Percentiles rank a stretch among this genome's conserved stretches.
Evolutionary conservation across 345 rosid genomes (phyloP).

Genomic region (Laguncularia racemosa): DNA sequence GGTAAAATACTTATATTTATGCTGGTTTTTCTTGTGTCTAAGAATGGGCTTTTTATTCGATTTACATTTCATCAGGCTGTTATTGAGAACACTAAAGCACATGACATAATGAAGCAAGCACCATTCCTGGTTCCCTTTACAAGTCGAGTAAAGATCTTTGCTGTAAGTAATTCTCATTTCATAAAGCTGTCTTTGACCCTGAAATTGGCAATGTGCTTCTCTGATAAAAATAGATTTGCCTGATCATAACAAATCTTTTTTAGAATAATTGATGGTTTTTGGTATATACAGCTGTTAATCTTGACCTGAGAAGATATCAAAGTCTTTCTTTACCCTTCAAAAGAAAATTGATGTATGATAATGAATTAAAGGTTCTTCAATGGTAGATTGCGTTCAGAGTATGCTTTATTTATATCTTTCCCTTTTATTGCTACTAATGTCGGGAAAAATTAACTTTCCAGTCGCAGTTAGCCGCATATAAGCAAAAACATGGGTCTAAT

Average conservation of each 20-base stretch:
- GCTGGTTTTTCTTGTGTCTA: neutral
- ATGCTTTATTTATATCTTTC: constrained; percentile 6
- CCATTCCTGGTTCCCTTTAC: constrained; percentile 96
- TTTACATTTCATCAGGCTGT: constrained; percentile 48
- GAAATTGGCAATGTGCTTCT: neutral
- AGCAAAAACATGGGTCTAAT: constrained; percentile 70
- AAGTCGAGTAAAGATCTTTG: constrained; percentile 88
- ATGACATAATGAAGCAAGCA: constrained; percentile 91
- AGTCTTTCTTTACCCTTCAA: too few relatives aligned
- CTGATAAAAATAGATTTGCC: too few relatives aligned
- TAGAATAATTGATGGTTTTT: too few relatives aligned
- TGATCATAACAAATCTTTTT: too few relatives aligned
- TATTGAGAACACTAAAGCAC: constrained; percentile 77
- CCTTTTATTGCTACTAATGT: constrained; percentile 2
- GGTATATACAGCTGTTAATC: too few relatives aligned
- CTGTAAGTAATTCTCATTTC: constrained; percentile 45
- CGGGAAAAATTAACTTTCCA: constrained; percentile 20
- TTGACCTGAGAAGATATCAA: too few relatives aligned
- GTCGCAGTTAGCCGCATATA: constrained; percentile 67
- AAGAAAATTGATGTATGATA: too few relatives aligned
- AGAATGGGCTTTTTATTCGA: constrained; percentile 8
- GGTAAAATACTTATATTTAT: constrained; percentile 38
- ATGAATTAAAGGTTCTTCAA: too few relatives aligned
- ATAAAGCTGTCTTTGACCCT: neutral
- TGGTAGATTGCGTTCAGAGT: too few relatives aligned